Evolutionary conservation across 2,329 filamentous ascomycete genomes (phyloP).

Genomic region (Sporothrix sp.): DNA sequence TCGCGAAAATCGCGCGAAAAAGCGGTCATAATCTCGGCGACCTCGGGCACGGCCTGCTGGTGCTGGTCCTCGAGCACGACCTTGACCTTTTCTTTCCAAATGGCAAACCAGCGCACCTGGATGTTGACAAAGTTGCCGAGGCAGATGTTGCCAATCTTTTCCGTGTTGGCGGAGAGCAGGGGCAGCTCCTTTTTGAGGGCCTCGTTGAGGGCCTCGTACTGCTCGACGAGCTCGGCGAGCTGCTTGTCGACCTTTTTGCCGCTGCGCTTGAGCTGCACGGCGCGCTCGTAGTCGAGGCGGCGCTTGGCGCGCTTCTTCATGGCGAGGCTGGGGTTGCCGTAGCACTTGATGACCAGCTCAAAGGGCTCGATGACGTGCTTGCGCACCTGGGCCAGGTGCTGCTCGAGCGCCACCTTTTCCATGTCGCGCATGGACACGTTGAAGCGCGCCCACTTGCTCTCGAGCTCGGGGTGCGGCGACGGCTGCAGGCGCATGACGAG

Average conservation of each 20-base stretch:
- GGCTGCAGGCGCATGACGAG: conserved; percentile 64
- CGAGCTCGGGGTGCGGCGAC: conserved; percentile 69
- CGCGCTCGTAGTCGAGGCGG: conserved; percentile 79
- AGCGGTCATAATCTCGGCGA: conserved; percentile 63
- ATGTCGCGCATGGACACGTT: conserved; percentile 81
- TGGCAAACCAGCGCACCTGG: conserved; percentile 71
- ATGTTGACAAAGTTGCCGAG: conserved; percentile 76
- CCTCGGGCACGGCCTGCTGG: conserved; percentile 48
- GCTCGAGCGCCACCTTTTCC: conserved; percentile 69
- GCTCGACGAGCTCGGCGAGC: conserved; percentile 71
- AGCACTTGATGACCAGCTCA: conserved; percentile 35
- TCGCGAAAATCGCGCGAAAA: conserved; percentile 74
- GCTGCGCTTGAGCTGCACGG: conserved; percentile 63
- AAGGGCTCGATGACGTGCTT: conserved; percentile 69
- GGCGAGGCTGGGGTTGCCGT: conserved; percentile 73
- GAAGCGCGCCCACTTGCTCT: conserved; percentile 90
- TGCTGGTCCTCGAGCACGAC: conserved; percentile 59
- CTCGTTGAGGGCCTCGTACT: conserved; percentile 86
- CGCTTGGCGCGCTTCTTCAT: conserved; percentile 94
- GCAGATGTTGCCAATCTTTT: conserved; percentile 73
- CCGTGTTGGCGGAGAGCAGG: conserved; percentile 69
- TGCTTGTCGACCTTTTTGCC: conserved; percentile 85
- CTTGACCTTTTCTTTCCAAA: conserved; percentile 76
- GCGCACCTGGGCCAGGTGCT: conserved; percentile 56
- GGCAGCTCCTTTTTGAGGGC: conserved; percentile 89